Base-by-base conservation (phyloP, 257 asterid genomes). In the Misopates orontium region DNA sequence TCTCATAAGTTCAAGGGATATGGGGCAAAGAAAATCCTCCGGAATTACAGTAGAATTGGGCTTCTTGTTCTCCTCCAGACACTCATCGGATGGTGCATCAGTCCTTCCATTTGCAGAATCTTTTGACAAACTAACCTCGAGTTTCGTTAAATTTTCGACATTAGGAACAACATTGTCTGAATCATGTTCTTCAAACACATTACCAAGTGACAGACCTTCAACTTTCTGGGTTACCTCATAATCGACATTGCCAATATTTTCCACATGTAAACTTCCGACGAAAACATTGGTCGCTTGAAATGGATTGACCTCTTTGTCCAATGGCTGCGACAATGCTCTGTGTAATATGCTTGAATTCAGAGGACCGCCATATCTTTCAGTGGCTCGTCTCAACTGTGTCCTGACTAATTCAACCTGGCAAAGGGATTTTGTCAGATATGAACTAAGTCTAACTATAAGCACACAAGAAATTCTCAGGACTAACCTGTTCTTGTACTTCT, bases 401-500 rank as follows among this genome's bases (percentile, higher is more conserved):
- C 87, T 69, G 70, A 84, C 83, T 60, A 84, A 69, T 32, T 78
- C 85, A 62, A 84, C 87, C 99, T 94, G 94, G 75, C 40, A 66
- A 74, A n/a, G 36, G 41, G 32, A 51, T 49, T 49, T 70, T 66
- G 62, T 75, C 62, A 79, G 51, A 62, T 59, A 20, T 23, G 40
- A 60, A 39, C 58, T 56, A 21, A 65, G 32, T 44, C 9, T 23
- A 54, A 50, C 54, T 44, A 56, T 13, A 49, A 48, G 13, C 17
- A 42, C 1, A 60, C 41, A 5, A 63, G 47, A 58, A 40, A 73
- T 28, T 68, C 65, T 70, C 61, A 36, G 67, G 73, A 70, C 78
- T 55, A 20, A 88, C 99, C 95, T 94, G 99, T 71, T 90, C 99
- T 59, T 78, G 84, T 18, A 94, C 97, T 85, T 94, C 99, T 79